A percentile compares a stretch with the other conserved stretches of the same genome.
Evolutionary conservation across 257 asterid genomes (phyloP).

Genomic region (Penstemon eatonii): DNA sequence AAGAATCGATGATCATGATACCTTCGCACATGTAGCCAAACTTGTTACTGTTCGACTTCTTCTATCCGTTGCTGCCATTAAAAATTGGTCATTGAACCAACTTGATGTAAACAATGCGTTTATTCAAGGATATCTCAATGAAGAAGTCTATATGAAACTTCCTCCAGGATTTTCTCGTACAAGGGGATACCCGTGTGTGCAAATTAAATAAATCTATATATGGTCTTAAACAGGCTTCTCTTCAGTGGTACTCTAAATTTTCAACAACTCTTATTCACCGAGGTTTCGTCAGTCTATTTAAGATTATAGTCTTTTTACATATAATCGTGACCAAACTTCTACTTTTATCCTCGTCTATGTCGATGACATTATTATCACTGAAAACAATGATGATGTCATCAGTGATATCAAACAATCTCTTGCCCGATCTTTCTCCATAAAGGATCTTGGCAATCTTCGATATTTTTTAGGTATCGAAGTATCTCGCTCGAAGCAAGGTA

Average conservation of each 20-base stretch:
- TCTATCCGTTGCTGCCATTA: background rate
- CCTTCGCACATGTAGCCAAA: background rate
- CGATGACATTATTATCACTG: constrained; percentile 6
- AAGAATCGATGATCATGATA: background rate
- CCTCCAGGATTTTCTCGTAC: background rate
- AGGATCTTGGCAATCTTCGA: constrained; percentile 5
- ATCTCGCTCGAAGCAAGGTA: background rate
- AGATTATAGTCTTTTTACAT: background rate
- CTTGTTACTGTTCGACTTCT: background rate
- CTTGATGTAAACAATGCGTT: constrained; percentile 13
- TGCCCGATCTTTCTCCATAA: constrained; percentile 15
- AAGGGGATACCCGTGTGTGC: background rate
- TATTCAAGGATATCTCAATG: background rate
- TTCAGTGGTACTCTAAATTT: background rate
- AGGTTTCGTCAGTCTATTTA: background rate
- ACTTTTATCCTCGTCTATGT: background rate
- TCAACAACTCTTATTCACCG: background rate
- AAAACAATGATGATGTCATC: background rate
- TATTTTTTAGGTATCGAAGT: background rate
- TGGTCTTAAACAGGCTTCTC: constrained; percentile 21
- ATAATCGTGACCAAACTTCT: background rate
- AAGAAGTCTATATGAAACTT: constrained; percentile 11
- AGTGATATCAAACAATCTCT: background rate
- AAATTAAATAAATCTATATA: constrained; percentile 9
- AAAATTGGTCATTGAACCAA: constrained; percentile 8